phyloP scores from a whole-genome alignment of 345 rosid species.

The Gynandropsis gynandra region DNA sequence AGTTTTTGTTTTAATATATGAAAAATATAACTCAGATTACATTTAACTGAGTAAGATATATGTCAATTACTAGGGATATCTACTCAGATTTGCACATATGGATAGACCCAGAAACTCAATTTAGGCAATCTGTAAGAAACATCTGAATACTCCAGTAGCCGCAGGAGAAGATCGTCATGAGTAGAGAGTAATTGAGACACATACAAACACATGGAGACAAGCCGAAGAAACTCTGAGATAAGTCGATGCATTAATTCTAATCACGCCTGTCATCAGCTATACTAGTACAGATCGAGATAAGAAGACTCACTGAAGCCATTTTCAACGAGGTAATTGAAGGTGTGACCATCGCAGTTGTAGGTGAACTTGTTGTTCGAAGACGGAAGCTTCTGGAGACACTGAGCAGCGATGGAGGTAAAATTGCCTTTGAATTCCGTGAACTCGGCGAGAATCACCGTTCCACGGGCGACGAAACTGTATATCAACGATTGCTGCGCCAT shows the following conservation, averaged over 20 bases:
- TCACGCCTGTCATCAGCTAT: no score
- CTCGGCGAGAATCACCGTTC: conserved; percentile 55
- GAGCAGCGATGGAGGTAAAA: conserved; percentile 56
- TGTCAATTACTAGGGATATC: no score
- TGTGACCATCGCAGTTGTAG: conserved; percentile 67
- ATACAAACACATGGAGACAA: no score
- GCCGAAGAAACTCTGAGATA: background rate
- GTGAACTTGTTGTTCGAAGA: conserved; percentile 59
- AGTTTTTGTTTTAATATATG: no score
- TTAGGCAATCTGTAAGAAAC: no score
- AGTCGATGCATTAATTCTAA: background rate
- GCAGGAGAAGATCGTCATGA: no score
- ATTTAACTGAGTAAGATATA: no score
- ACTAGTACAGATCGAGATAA: background rate
- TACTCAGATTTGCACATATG: no score
- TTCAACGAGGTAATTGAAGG: conserved; percentile 61
- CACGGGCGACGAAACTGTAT: conserved; percentile 66
- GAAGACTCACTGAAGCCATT: conserved; percentile 49
- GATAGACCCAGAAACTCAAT: no score
- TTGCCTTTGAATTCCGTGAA: conserved; percentile 63
- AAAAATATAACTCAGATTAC: no score
- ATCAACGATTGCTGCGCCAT: conserved; percentile 70
- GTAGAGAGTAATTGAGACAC: no score
- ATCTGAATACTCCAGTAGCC: no score
- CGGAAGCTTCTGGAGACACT: conserved; percentile 70